phyloP scores from a whole-genome alignment of 371 early-diverging fungal species.

The Rhizopus arrhizus region DNA sequence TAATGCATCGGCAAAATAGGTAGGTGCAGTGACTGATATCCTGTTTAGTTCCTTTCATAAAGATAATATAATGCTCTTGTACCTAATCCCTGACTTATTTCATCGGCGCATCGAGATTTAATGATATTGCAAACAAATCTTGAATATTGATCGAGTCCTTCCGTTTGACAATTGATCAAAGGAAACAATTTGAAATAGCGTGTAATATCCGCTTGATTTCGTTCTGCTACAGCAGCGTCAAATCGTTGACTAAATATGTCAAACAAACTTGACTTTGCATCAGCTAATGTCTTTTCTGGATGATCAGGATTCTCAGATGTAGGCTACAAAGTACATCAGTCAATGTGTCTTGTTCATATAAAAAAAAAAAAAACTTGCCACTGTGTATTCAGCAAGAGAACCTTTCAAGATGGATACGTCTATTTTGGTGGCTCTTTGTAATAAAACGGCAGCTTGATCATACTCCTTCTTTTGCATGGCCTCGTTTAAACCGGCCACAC shows the following conservation, averaged over 20 bases:
- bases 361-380: conserved; percentile 28
- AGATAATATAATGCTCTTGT: conserved; percentile 15
- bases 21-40: conserved; percentile 44
- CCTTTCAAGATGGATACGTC: conserved; percentile 68
- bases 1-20: conserved; percentile 73
- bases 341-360: too few species aligned
- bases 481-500: conserved; percentile 72
- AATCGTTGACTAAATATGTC: conserved; percentile 76
- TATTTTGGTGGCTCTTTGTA: conserved; percentile 69
- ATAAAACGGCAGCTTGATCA: conserved; percentile 73
- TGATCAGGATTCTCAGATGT: conserved; percentile 66
- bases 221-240: conserved; percentile 72
- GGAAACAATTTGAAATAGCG: conserved; percentile 90
- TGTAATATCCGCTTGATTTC: conserved; percentile 76
- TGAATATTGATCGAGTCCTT: conserved; percentile 87
- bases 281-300: conserved; percentile 64
- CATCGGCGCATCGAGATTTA: conserved; percentile 69
- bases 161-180: conserved; percentile 73
- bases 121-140: conserved; percentile 81
- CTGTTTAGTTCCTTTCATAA: conserved; percentile 4
- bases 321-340: conserved; percentile 35
- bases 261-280: conserved; percentile 64
- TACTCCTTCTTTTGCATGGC: conserved; percentile 72
- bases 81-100: conserved; percentile 50
- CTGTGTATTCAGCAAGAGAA: conserved; percentile 71